phyloP scores from a whole-genome alignment of 352 stramenopile genomes.

The Pythium aphanidermatum region DNA sequence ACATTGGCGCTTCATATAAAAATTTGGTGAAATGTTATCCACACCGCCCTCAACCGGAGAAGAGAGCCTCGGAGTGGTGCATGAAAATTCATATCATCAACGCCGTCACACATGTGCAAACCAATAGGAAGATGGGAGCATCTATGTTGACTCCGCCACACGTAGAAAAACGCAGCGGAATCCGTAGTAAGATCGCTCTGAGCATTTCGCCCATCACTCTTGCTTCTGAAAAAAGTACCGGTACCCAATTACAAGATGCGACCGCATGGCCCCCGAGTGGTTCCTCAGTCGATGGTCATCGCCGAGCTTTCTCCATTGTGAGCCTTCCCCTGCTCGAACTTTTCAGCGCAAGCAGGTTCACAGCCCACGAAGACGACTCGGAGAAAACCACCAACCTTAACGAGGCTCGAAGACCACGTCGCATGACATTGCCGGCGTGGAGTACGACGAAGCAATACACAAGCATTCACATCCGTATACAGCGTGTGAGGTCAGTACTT shows the following conservation, averaged over 20 bases:
- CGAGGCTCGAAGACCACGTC: conserved; percentile 17
- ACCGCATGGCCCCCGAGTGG: conserved; percentile 23
- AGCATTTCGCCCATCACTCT: conserved; percentile 38
- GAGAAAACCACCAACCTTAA: conserved; percentile 4
- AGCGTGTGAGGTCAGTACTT: conserved; percentile 68
- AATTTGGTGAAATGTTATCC: conserved; percentile 60
- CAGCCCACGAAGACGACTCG: conserved; percentile 3
- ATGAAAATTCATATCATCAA: conserved; percentile 87
- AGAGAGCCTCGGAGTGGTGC: conserved; percentile 74
- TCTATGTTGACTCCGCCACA: conserved; percentile 76
- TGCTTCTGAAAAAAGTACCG: conserved; percentile 88
- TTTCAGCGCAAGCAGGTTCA: conserved; percentile 61
- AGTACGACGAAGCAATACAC: conserved; percentile 79
- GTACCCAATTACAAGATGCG: conserved; percentile 75
- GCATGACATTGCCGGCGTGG: conserved; percentile 86
- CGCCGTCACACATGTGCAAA: conserved; percentile 20
- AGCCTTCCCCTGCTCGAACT: too few species aligned
- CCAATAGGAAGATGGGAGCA: conserved; percentile 46
- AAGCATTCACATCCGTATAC: conserved; percentile 16
- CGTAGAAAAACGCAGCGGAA: conserved; percentile 34
- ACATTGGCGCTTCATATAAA: conserved; percentile 53
- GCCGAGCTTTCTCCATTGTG: too few species aligned
- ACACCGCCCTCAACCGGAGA: conserved; percentile 33
- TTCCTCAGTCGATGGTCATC: too few species aligned
- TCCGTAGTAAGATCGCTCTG: conserved; percentile 85